phyloP scores from a whole-genome alignment of 108 stramenopile species.

The Fistulifera pelliculosa region DNA sequence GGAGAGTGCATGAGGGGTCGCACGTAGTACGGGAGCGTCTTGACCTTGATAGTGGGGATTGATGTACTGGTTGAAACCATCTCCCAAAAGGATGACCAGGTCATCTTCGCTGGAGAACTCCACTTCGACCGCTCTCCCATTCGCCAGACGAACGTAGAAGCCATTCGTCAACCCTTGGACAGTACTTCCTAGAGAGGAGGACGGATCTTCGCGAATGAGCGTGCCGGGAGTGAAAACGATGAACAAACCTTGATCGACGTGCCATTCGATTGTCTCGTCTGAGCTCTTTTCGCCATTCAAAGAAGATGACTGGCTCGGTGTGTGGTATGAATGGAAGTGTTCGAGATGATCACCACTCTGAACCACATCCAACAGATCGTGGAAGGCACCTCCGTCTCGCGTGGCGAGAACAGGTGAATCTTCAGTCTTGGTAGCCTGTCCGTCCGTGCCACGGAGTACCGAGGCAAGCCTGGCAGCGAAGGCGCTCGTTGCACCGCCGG shows the following conservation, averaged over 20 bases:
- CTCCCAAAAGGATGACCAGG: conserved; percentile 72
- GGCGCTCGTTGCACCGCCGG: conserved; percentile 10
- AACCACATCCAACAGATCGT: conserved; percentile 37
- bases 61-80: conserved; percentile 70
- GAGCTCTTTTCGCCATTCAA: neutral
- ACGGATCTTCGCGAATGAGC: neutral
- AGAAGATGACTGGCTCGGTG: neutral
- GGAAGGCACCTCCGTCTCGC: conserved; percentile 4
- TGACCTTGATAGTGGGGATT: conserved; percentile 20
- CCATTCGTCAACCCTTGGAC: neutral
- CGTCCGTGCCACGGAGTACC: neutral
- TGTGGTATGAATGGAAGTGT: conserved; percentile 76
- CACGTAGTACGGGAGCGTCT: conserved; percentile 25
- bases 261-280: conserved; percentile 47
- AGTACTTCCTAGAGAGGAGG: neutral
- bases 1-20: conserved; percentile 53
- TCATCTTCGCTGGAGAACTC: conserved; percentile 49
- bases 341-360: conserved; percentile 65
- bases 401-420: conserved; percentile 16
- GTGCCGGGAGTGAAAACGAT: conserved; percentile 12
- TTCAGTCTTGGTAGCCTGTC: too few species aligned
- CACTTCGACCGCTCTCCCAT: conserved; percentile 33
- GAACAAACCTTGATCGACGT: conserved; percentile 41
- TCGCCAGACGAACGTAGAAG: conserved; percentile 33
- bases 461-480: conserved; percentile 12